Base-by-base conservation (phyloP, 2,329 filamentous ascomycete species). In the Colletotrichum eremochloae region DNA sequence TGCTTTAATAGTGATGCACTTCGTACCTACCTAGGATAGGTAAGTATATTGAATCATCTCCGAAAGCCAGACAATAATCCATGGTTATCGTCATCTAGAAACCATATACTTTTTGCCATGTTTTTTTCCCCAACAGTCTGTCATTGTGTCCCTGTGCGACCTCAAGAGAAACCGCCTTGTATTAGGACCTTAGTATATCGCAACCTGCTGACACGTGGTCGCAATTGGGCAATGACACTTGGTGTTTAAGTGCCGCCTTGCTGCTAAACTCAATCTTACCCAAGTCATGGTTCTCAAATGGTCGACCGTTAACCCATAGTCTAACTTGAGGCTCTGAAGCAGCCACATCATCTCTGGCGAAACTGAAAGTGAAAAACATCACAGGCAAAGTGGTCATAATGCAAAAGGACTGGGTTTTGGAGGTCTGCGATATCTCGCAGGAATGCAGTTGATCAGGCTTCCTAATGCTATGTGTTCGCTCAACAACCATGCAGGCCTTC, bases 401-500 rank as follows among this genome's bases (percentile, higher is more conserved):
- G 15, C 48, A 15, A n/a, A 40, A 33, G 24, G 36, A 31, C 42
- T 36, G n/a, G 1, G 9, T 12, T 8, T 69, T 61, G 70, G 70
- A 72, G 67, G 5, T 72, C 67, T 70, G 70, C 70, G 70, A 57
- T 65, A 70, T 72, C 60, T 70, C 70, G 70, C 70, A 72, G 70
- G 70, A 72, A 72, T 72, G 70, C 70, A 65, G 67, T 72, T 72
- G 66, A 72, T 72, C 70, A 72, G 70, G 70, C 70, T 72, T 42
- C 60, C 70, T 70, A 70, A 70, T 72, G 70, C 70, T 72, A 70
- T 72, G 70, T 72, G 67, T 72, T 65, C 61, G 67, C 61, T 72
- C 67, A 56, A 72, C 70, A 69, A 72, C 48, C 70, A 63, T 72
- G 63, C 70, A 70, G 62, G 70, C 70, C 70, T 62, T 72, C 64